Conservation (phyloP, 2,329 filamentous ascomycete genomes). For the Plenodomus lindquistii region DNA sequence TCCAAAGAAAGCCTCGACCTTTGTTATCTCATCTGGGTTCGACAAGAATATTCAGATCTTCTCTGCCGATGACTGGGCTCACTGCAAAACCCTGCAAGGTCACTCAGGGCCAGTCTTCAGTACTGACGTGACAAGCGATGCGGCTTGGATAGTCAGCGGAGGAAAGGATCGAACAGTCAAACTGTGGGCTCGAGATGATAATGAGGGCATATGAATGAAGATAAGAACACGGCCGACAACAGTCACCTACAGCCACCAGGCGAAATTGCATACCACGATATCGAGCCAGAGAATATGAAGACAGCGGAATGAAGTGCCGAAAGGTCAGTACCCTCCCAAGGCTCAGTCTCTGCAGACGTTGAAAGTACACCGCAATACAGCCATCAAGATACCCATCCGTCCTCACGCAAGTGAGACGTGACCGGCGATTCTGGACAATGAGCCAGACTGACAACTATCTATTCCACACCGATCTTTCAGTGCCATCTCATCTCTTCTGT, state of each 20-base stretch:
- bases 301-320: slow-evolving; percentile 5
- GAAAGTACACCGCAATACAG: slow-evolving; percentile 17
- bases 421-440: neutral
- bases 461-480: neutral
- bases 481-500: slow-evolving; percentile 2
- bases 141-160: slow-evolving; percentile 90
- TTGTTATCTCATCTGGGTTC: slow-evolving; percentile 88
- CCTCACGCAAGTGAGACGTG: slow-evolving; percentile 9
- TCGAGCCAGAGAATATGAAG: slow-evolving; percentile 4
- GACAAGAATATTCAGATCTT: slow-evolving; percentile 96
- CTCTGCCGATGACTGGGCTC: slow-evolving; percentile 92
- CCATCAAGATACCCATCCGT: slow-evolving; percentile 20
- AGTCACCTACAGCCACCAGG: neutral
- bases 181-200: slow-evolving; percentile 81
- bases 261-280: neutral
- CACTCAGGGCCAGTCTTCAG: slow-evolving; percentile 92
- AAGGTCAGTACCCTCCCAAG: slow-evolving; percentile 15
- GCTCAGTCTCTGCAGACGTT: slow-evolving; percentile 11
- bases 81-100: slow-evolving; percentile 83
- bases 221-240: neutral
- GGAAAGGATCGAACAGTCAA: slow-evolving; percentile 95
- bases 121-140: slow-evolving; percentile 83
- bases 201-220: slow-evolving; percentile 35
- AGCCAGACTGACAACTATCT: neutral
- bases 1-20: slow-evolving; percentile 87